Base-by-base conservation (phyloP, 1,284 basidiomycete genomes). In the Vanrija sp. region DNA sequence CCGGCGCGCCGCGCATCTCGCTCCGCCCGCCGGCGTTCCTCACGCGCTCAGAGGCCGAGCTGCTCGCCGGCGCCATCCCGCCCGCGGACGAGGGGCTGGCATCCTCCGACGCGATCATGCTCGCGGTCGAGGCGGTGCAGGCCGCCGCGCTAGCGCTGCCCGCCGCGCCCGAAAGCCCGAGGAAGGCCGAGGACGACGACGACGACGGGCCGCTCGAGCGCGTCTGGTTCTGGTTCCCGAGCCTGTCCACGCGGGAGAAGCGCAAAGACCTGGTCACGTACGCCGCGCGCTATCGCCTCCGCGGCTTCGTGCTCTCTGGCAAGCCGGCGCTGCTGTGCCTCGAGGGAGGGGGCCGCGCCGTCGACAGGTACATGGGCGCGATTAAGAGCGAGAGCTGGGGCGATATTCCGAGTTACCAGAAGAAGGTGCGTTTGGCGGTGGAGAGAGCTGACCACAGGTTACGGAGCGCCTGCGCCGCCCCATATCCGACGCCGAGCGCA, bases 321-420 rank as follows among this genome's bases (percentile, higher is more conserved):
- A 79, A 79, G 59, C 78, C 78, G 0, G 78, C 69, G 0, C 47
- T 79, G 7, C 63, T 79, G 6, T 77, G 76, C 49, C 61, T 78
- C 15, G 78, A 79, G 57, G 78, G 78, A 0, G 67, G 67, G 0
- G 66, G 66, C 2, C 49, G 46, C 37, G 62, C 64, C 9, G 64
- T 77, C 0, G 75, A 77, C 31, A 43, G 59, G 2, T 78, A 76
- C 64, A 75, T 78, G 73, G 57, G 60, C 9, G 69, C 70, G n/a
- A 77, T 79, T 59, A 78, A 78, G 57, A 64, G 64, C 18, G 72
- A 74, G 47, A 75, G 72, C 24, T 79, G 78, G 78, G 63, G 66
- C 9, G 78, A 79, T 50, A 75, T 79, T 12, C 78, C 78, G 0
- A 69, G 73, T 2, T 76, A 71, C 47, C 78, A 79, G 55, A 77